These are phyloP conservation scores for Trypanosomatidae sp. DNA, from an alignment of 208 protist genomes.

Conservation along the genomic window DNA sequence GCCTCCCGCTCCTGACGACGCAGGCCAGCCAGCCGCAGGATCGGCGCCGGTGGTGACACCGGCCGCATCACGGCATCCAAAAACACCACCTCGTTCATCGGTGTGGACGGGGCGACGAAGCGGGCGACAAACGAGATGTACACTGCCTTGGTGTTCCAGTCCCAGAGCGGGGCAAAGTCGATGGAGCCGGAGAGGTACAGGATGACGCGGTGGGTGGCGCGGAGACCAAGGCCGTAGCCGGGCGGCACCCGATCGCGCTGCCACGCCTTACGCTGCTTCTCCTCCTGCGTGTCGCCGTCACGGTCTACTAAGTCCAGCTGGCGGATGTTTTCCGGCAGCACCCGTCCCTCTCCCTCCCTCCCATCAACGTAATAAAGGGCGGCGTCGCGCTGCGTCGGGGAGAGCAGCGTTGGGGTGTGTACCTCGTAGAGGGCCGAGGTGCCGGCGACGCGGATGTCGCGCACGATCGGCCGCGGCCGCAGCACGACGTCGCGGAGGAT, in stretches of 20 bases:
- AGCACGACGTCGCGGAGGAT: constrained; percentile 28
- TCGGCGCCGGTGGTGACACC: constrained; percentile 16
- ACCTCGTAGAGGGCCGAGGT: constrained; percentile 28
- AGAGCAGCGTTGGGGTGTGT: constrained; percentile 18
- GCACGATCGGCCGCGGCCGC: constrained; percentile 26
- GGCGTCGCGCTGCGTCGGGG: not conserved
- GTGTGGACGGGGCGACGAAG: constrained; percentile 27
- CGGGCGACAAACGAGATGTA: constrained; percentile 58
- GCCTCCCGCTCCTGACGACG: constrained; percentile 18
- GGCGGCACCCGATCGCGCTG: constrained; percentile 16
- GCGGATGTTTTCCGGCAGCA: not conserved
- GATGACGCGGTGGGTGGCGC: constrained; percentile 34
- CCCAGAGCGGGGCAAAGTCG: constrained; percentile 57
- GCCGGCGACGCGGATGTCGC: constrained; percentile 28
- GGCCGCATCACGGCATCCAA: constrained; percentile 49
- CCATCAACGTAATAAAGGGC: constrained; percentile 11
- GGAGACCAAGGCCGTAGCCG: constrained; percentile 6
- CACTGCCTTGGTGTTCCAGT: constrained; percentile 84
- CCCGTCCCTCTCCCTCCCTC: not conserved
- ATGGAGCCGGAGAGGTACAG: constrained; percentile 35
- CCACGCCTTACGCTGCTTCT: constrained; percentile 12
- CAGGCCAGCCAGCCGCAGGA: constrained; percentile 14
- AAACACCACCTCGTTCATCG: constrained; percentile 52
- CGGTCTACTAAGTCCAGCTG: constrained; percentile 14
- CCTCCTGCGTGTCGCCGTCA: constrained; percentile 17